Base-by-base conservation (phyloP, 306 rosid species). In the Malus sylvestris region DNA sequence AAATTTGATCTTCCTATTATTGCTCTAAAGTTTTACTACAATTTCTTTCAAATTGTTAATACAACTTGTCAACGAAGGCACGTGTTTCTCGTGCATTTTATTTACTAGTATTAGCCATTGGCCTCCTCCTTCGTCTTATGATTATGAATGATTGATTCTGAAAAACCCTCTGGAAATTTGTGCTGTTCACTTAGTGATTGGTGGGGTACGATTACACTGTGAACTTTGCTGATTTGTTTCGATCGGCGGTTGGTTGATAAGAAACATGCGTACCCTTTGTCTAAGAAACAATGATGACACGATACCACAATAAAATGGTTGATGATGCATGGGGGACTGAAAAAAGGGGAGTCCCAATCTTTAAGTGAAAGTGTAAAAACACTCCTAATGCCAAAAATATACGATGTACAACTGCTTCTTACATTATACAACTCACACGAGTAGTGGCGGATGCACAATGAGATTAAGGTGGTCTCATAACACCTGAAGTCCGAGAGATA, bases 11-110 rank as follows among this genome's bases (percentile, higher is more conserved):
- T 27, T 27, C 2, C 29, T 27, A 27, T 2, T 0, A 27, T 27
- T 27, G 2, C 29, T 27, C 2, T 27, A 27, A 27, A 27, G 29
- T 27, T 27, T 27, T 45, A 25, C 60, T 49, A 25, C 49, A 38
- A 72, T 45, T 49, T 49, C 29, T 42, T 10, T 8, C 2, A 81
- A 40, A 35, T 8, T 10, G 22, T 33, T 53, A 38, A 76, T 25
- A 57, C 25, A n/a, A 38, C 10, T 13, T 33, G 35, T 67, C 69
- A 5, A 40, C n/a, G 35, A 4, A 45, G 25, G 68, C 62, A 53
- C 33, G 73, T 63, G 77, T 38, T 63, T 27, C 67, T 38, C 29
- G 68, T 59, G 67, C 57, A 10, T 55, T 66, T 59, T 73, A 67
- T 25, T 72, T 40, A 6, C 22, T 51, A 5, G n/a, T 5, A 8